Base-by-base conservation (phyloP, 352 stramenopile species). In the Pythium sukuiense region DNA sequence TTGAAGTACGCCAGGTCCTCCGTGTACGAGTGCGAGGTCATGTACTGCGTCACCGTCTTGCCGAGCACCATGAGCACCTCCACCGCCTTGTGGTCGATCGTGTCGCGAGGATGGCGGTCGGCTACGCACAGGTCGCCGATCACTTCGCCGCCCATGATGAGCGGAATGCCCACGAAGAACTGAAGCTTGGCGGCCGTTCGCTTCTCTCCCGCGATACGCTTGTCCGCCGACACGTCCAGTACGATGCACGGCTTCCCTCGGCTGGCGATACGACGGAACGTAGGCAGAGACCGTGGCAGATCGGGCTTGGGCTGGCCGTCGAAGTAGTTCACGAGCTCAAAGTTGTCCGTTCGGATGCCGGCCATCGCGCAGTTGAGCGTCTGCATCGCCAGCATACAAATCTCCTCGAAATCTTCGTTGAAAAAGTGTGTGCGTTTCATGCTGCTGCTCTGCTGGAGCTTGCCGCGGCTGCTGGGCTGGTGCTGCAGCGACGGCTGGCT, bases 211-310 rank as follows among this genome's bases (percentile, higher is more conserved):
- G 83, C 88, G 72, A 96, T 96, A 12, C 88, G 86, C 71, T 94
- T 93, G 72, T 96, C 88, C 5, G 83, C 88, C 55, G 84, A 90
- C 59, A 95, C 88, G 54, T 96, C 87, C 20, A 96, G 69, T 41
- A 96, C 88, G 43, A 96, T 94, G 61, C 88, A 96, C 9, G 88
- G 88, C 71, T 95, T 96, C n/a, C 88, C 88, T 37, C 84, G 83
- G 41, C 78, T 87, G 26, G 88, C 88, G 60, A 96, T 88, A 50
- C 88, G 83, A 33, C 88, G 88, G 73, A 96, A 96, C 12, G 88
- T 96, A 9, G 88, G 88, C 26, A 96, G 62, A 67, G 85, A 93
- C 24, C 85, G 83, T 26, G 86, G 86, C 6, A 96, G 70, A 27
- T 83, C 77, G 0, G 73, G 69, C 7, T 76, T 65, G 7, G 82